Evolutionary conservation across 2,329 filamentous ascomycete genomes (phyloP).

Genomic region (Aspergillaceae sp.): DNA sequence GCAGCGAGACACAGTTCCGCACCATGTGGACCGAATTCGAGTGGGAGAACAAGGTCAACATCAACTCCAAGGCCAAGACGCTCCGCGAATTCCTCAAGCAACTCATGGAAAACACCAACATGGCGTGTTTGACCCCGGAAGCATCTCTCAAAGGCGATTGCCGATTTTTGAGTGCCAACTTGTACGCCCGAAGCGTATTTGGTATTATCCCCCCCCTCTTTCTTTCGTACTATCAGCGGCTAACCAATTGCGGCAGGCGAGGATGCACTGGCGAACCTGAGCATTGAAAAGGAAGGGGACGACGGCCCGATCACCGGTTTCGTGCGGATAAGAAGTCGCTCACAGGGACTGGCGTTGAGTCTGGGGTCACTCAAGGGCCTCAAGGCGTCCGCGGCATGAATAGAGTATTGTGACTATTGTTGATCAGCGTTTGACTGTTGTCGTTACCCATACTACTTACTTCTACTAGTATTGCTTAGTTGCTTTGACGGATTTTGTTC

Average conservation of each 20-base stretch:
- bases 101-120: slow-evolving; percentile 96
- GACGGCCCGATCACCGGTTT: slow-evolving; percentile 94
- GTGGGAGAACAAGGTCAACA: slow-evolving; percentile 99
- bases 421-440: slow-evolving; percentile 17
- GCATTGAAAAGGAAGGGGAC: slow-evolving; percentile 94
- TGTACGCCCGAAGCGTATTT: slow-evolving; percentile 95
- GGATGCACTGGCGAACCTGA: slow-evolving; percentile 94
- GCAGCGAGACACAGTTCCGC: slow-evolving; percentile 95
- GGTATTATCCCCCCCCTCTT: slow-evolving; percentile 53
- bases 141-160: slow-evolving; percentile 95
- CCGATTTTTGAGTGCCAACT: slow-evolving; percentile 92
- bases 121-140: slow-evolving; percentile 95
- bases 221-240: no score
- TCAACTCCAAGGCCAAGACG: slow-evolving; percentile 92
- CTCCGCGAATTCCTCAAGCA: slow-evolving; percentile 87
- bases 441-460: slow-evolving; percentile 21
- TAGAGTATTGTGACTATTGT: slow-evolving; percentile 17
- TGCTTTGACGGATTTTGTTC: no score
- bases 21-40: slow-evolving; percentile 99
- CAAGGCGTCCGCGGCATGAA: slow-evolving; percentile 54
- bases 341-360: slow-evolving; percentile 87
- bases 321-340: slow-evolving; percentile 93
- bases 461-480: background rate
- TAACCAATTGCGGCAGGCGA: slow-evolving; percentile 55
- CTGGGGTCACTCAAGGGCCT: slow-evolving; percentile 90